Evolutionary conservation across 1,284 basidiomycete species (phyloP), one percentile per base, ranked within the genome.

Genomic region (Chondrostereum purpureum): DNA sequence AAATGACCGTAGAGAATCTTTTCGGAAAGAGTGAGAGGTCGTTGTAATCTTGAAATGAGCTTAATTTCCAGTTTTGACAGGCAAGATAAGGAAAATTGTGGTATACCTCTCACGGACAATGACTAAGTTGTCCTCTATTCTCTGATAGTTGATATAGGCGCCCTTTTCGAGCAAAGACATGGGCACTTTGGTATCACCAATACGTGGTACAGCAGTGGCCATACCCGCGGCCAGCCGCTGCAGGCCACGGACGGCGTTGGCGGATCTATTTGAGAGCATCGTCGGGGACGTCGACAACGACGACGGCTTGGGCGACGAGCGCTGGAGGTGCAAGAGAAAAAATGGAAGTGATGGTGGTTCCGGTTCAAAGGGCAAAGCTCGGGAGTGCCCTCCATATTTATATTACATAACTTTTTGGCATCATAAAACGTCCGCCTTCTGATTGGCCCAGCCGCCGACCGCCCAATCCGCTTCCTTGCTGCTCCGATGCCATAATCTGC

Each of bases 1-100:
- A 99, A 79, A 73, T 99, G 96, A 53, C 96, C 92, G 67, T 99
- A 99, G 38, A 99, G 77, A 61, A 98, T 89, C 83, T 99, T 99
- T 73, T 99, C 96, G 45, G 95, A 94, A 54, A 98, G 73, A 17
- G 96, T 97, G 66, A 99, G 72, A 37, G 95, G 94, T 37, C 92
- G 89, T 62, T 89, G 82, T 57, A 98, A 77, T 63, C 93, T 96
- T 57, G 1, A 5, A 35, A 42, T 43, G 42, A 21, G 53, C 36
- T 3, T 14, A n/a, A n/a, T n/a, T n/a, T n/a, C n/a, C n/a, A n/a
- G n/a, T n/a, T n/a, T n/a, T n/a, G n/a, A n/a, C n/a, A n/a, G n/a
- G 45, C n/a, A 17, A 33, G 18, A 37, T 33, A 27, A 39, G 21
- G 37, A n/a, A 18, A 44, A 43, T 23, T 46, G 35, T 12, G 1